These are phyloP conservation scores for Rhipidocladum racemiflorum DNA, from an alignment of 176 grass and related monocot species.

Conservation along the genomic window DNA sequence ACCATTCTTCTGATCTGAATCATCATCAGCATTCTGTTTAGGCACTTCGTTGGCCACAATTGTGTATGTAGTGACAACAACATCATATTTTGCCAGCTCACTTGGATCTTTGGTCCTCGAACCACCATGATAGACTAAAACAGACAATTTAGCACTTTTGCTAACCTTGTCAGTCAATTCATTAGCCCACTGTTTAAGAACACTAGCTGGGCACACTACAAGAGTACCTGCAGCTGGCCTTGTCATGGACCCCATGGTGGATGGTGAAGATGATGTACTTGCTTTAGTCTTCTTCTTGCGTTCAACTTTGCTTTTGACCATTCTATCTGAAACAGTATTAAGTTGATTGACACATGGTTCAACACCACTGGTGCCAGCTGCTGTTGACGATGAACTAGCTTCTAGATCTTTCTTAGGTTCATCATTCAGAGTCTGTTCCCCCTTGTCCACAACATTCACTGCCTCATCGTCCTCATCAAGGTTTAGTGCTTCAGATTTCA, in stretches of 20 bases:
- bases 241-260: slow-evolving; percentile 37
- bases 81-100: slow-evolving; percentile 86
- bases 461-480: slow-evolving; percentile 83
- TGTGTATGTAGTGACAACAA: slow-evolving; percentile 92
- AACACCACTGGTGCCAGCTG: slow-evolving; percentile 13
- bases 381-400: slow-evolving; percentile 24
- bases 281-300: slow-evolving; percentile 41
- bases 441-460: slow-evolving; percentile 26
- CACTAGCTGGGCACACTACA: slow-evolving; percentile 91
- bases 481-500: slow-evolving; percentile 81
- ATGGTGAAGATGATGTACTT: slow-evolving; percentile 45
- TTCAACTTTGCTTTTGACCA: slow-evolving; percentile 27
- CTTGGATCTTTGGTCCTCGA: slow-evolving; percentile 78
- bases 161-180: slow-evolving; percentile 81
- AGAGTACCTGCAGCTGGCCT: slow-evolving; percentile 92
- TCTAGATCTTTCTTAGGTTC: slow-evolving; percentile 34
- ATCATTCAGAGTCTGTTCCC: slow-evolving; percentile 20
- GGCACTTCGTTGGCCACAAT: slow-evolving; percentile 98
- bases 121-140: slow-evolving; percentile 97
- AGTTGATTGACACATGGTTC: slow-evolving; percentile 11
- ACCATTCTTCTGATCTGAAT: slow-evolving; percentile 64
- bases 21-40: slow-evolving; percentile 77
- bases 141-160: slow-evolving; percentile 63
- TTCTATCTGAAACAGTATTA: slow-evolving; percentile 35
- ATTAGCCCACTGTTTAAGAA: slow-evolving; percentile 87